Evolutionary conservation across 768 basidiomycete species (phyloP).

Genomic region (Tephrocybe rancida): DNA sequence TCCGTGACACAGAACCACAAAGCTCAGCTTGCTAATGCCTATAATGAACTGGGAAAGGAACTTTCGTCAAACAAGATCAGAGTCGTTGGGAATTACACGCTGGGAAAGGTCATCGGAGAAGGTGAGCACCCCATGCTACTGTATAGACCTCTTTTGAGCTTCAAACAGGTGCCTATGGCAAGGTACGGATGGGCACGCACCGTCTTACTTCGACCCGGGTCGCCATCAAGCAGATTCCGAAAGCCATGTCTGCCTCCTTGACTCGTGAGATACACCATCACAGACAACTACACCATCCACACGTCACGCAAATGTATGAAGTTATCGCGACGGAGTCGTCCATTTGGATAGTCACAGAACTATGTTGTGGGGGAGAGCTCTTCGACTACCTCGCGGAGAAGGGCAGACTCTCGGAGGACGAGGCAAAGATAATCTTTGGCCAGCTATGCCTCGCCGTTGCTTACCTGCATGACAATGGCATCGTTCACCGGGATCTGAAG

Average conservation of each 20-base stretch:
- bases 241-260: conserved; percentile 85
- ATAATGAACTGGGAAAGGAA: conserved; percentile 97
- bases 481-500: conserved; percentile 97
- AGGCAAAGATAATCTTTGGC: conserved; percentile 90
- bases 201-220: conserved; percentile 89
- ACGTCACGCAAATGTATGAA: conserved; percentile 95
- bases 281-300: conserved; percentile 92
- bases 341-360: conserved; percentile 97
- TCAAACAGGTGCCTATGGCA: conserved; percentile 85
- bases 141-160: conserved; percentile 6
- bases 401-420: conserved; percentile 81
- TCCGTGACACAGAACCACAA: conserved; percentile 77
- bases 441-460: conserved; percentile 93
- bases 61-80: conserved; percentile 88
- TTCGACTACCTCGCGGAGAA: conserved; percentile 99
- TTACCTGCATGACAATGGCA: conserved; percentile 89
- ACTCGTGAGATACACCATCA: conserved; percentile 99
- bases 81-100: conserved; percentile 92
- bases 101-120: conserved; percentile 94
- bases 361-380: conserved; percentile 95
- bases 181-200: conserved; percentile 93
- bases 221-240: conserved; percentile 98
- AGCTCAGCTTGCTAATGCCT: conserved; percentile 90
- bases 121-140: conserved; percentile 48
- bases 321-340: conserved; percentile 94